Percentiles rank a stretch among this genome's conserved stretches.
These are phyloP conservation scores for Verbena officinalis DNA, from an alignment of 257 asterid genomes.

Conservation along the genomic window DNA sequence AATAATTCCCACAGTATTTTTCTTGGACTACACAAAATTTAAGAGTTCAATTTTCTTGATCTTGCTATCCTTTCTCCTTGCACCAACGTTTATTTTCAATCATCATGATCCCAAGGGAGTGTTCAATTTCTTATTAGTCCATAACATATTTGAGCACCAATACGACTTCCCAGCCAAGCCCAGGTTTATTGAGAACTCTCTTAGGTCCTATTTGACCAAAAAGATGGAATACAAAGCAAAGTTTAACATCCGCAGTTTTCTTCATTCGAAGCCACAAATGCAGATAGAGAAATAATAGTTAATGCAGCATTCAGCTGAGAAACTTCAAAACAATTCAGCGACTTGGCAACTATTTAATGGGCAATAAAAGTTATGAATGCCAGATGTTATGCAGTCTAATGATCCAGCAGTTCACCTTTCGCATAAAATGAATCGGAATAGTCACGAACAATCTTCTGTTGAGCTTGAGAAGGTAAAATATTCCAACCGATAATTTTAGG, in stretches of 20 bases:
- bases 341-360: slow-evolving; percentile 14
- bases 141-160: too few species aligned
- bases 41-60: slow-evolving; percentile 13
- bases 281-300: slow-evolving; percentile 7
- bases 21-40: slow-evolving; percentile 1
- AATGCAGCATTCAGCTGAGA: slow-evolving; percentile 16
- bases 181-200: too few species aligned
- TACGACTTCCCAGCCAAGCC: too few species aligned
- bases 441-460: slow-evolving; percentile 5
- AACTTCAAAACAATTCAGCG: slow-evolving; percentile 28
- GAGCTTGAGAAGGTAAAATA: slow-evolving; percentile 13
- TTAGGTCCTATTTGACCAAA: too few species aligned
- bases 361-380: slow-evolving; percentile 2
- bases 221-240: background rate
- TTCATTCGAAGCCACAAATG: slow-evolving; percentile 11
- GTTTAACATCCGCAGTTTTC: background rate
- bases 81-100: slow-evolving; percentile 13
- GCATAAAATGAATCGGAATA: slow-evolving; percentile 11
- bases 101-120: slow-evolving; percentile 1
- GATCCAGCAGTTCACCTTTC: slow-evolving; percentile 13
- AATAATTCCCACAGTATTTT: background rate
- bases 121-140: slow-evolving; percentile 17
- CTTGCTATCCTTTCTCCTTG: slow-evolving; percentile 3
- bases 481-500: slow-evolving; percentile 9
- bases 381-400: slow-evolving; percentile 10